A percentile compares a stretch with the other conserved stretches of the same genome.
Evolutionary conservation across 2,329 filamentous ascomycete species (phyloP).

Genomic region (Beauveria rudraprayagi): DNA sequence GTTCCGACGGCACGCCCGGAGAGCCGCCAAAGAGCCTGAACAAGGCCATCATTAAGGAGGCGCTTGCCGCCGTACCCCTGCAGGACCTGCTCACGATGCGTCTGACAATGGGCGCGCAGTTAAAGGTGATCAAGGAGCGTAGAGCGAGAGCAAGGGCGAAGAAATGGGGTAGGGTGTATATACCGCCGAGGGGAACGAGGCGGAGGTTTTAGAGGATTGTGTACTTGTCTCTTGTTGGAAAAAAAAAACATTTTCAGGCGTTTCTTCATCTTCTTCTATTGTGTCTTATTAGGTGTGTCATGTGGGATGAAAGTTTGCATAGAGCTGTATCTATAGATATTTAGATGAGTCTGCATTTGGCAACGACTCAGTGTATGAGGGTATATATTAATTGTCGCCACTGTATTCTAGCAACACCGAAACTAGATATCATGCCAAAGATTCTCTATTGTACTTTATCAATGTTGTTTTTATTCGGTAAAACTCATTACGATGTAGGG

Average conservation of each 20-base stretch:
- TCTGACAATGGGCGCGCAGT: slow-evolving; percentile 15
- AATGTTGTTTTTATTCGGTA: too few relatives aligned
- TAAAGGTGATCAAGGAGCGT: slow-evolving; percentile 6
- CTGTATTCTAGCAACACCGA: not conserved
- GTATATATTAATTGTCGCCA: not conserved
- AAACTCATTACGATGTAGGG: too few relatives aligned
- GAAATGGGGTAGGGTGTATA: slow-evolving; percentile 1
- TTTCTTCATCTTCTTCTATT: not conserved
- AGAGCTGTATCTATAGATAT: not conserved
- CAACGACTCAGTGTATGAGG: too few relatives aligned
- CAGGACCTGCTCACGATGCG: slow-evolving; percentile 21
- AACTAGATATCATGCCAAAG: not conserved
- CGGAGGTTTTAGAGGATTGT: not conserved
- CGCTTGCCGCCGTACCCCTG: slow-evolving; percentile 19
- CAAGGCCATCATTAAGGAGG: slow-evolving; percentile 22
- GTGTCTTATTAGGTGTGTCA: not conserved
- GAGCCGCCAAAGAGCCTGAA: slow-evolving; percentile 16
- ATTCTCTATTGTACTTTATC: too few relatives aligned
- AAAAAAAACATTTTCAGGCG: not conserved
- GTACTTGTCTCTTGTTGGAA: not conserved
- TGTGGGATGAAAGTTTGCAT: not conserved
- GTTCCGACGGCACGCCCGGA: not conserved
- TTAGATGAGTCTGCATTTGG: not conserved
- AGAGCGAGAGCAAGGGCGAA: not conserved
- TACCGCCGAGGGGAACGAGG: not conserved